Conservation (phyloP, 768 basidiomycete species). For the Dictyophora rubrovolvata region DNA sequence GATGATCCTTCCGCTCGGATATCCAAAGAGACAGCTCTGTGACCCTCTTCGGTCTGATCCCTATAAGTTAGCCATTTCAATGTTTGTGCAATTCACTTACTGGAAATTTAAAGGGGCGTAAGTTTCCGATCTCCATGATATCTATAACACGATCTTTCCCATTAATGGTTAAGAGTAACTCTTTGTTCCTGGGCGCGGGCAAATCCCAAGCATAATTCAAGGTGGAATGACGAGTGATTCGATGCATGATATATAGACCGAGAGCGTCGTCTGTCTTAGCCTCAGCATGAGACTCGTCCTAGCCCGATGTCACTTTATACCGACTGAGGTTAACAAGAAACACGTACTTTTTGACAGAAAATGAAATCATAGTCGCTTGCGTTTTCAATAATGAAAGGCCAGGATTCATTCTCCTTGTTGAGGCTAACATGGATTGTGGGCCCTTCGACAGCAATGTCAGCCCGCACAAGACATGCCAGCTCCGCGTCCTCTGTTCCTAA, state of each 20-base stretch:
- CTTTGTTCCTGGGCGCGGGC: constrained; percentile 77
- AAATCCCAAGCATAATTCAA: constrained; percentile 87
- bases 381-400: constrained; percentile 91
- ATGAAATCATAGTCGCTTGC: constrained; percentile 61
- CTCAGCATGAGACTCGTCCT: constrained; percentile 17
- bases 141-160: constrained; percentile 62
- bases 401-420: constrained; percentile 51
- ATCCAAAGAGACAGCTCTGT: constrained; percentile 75
- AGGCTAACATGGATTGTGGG: constrained; percentile 85
- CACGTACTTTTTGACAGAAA: constrained; percentile 64
- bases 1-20: constrained; percentile 81
- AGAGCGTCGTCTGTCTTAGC: constrained; percentile 33
- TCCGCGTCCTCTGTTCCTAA: constrained; percentile 22
- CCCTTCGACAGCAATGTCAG: constrained; percentile 74
- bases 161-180: constrained; percentile 54
- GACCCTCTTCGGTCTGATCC: constrained; percentile 38
- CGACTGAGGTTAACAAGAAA: neutral
- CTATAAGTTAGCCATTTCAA: constrained; percentile 16
- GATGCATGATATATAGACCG: constrained; percentile 41
- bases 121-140: constrained; percentile 90
- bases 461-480: constrained; percentile 48
- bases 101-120: constrained; percentile 79
- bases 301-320: neutral
- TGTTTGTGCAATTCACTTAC: constrained; percentile 30
- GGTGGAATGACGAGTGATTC: constrained; percentile 42